Percentiles rank a stretch among this genome's conserved stretches.
Conservation (phyloP, 192 early-diverging fungal species). For the Gonapodya prolifera region DNA sequence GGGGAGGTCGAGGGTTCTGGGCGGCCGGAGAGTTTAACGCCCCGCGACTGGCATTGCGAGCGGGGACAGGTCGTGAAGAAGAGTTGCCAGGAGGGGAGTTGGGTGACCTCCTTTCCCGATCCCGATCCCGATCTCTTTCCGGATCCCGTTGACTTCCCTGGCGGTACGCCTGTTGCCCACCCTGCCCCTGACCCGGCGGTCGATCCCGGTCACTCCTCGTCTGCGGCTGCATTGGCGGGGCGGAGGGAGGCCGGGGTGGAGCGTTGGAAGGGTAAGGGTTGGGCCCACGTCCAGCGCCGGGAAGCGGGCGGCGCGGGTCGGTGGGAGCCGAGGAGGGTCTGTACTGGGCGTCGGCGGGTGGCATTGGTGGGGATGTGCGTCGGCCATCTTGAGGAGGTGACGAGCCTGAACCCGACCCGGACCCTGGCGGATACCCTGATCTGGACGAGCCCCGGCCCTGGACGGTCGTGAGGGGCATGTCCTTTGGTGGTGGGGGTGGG, state of each 20-base stretch:
- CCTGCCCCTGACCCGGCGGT: too few species aligned
- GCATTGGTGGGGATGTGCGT: neutral
- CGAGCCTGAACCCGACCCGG: neutral
- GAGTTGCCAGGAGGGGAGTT: neutral
- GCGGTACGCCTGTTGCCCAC: too few species aligned
- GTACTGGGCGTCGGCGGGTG: neutral
- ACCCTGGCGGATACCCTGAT: too few species aligned
- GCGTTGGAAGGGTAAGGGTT: too few species aligned
- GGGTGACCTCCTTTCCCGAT: neutral
- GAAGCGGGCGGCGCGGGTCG: neutral
- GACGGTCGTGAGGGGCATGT: neutral
- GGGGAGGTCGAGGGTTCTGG: too few species aligned
- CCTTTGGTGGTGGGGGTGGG: neutral
- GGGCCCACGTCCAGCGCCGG: neutral
- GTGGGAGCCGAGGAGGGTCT: neutral
- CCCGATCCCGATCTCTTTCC: neutral
- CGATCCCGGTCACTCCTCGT: too few species aligned
- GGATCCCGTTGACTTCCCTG: neutral
- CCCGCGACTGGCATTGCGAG: neutral
- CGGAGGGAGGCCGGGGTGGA: too few species aligned
- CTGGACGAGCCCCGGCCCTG: too few species aligned
- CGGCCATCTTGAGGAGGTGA: neutral
- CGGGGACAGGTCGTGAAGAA: neutral
- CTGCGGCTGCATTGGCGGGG: too few species aligned
- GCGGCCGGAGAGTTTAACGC: neutral